Evolutionary conservation across 495 filamentous ascomycete genomes (phyloP), one percentile per base, ranked within the genome.

Genomic region (Xylaria venustula): DNA sequence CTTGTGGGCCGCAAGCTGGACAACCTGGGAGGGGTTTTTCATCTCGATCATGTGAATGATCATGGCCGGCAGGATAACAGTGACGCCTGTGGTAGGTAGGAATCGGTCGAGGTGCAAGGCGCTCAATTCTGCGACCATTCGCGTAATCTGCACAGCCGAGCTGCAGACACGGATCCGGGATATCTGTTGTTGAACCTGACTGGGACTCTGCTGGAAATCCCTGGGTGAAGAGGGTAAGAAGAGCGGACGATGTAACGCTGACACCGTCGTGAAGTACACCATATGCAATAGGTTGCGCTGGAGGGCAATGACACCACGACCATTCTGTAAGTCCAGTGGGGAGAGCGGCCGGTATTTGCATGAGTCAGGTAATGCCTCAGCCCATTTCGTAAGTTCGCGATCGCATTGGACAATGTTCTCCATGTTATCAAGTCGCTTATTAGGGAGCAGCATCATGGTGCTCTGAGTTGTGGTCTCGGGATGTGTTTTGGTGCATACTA

Each of bases 21-120:
- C 84, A 47, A 82, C 84, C 17, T 83, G 83, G 58, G 90, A 83
- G 44, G 82, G 87, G 40, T 87, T 88, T 67, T 92, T 95, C 79
- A 94, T 92, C 67, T 95, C 90, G 2, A 96, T 83, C 19, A 96
- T 80, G 67, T 96, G 91, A 55, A 95, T 93, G 62, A 96, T 95
- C 71, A 95, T 90, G 12, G 92, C 91, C 2, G 92, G 92, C 4
- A 96, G 84, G 11, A 96, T 84, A 9, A 95, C 91, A 0, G 92
- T 96, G 20, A 96, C 90, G 41, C 91, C 91, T 0, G 90, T 91
- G 0, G 92, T 94, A 9, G 92, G 91, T 17, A 96, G 85, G 69
- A 85, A 96, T 34, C 80, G 84, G 41, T 90, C 90, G 3, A 96
- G 78, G 61, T 87, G 79, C 30, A 86, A 76, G 30, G 77, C 76